Conservation (phyloP, 805 yeast species). For the Kuraishia hungarica region DNA sequence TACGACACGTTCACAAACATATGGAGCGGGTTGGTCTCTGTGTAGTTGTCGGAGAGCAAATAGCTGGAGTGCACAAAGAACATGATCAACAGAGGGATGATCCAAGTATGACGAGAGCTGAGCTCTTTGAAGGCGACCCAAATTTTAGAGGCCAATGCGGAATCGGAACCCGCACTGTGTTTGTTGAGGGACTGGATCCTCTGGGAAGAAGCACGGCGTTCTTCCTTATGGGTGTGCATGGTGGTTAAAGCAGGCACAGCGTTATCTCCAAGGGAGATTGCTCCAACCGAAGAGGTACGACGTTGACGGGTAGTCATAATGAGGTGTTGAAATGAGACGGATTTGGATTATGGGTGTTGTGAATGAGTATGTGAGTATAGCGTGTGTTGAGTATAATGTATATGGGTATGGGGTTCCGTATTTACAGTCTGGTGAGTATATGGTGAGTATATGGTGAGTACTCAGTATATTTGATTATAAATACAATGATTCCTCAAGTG, state of each 20-base stretch:
- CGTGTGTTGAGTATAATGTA: too few relatives aligned
- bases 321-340: too few relatives aligned
- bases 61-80: slow-evolving; percentile 31
- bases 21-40: slow-evolving; percentile 52
- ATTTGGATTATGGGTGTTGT: too few relatives aligned
- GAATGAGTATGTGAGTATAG: too few relatives aligned
- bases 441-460: too few relatives aligned
- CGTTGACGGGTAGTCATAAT: slow-evolving; percentile 17
- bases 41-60: slow-evolving; percentile 46
- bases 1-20: slow-evolving; percentile 62
- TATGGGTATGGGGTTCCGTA: too few relatives aligned
- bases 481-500: too few relatives aligned
- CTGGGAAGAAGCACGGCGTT: slow-evolving; percentile 26
- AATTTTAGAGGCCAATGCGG: slow-evolving; percentile 47
- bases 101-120: slow-evolving; percentile 60
- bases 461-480: too few relatives aligned
- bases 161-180: slow-evolving; percentile 30
- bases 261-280: slow-evolving; percentile 66
- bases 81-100: slow-evolving; percentile 50
- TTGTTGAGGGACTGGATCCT: slow-evolving; percentile 19
- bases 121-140: slow-evolving; percentile 53
- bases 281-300: slow-evolving; percentile 68
- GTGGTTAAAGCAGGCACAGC: slow-evolving; percentile 61
- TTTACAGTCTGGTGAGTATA: too few relatives aligned
- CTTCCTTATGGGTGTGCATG: slow-evolving; percentile 40